These are phyloP conservation scores for Cercospora citrullina DNA, from an alignment of 2,329 filamentous ascomycete species.

Conservation along the genomic window DNA sequence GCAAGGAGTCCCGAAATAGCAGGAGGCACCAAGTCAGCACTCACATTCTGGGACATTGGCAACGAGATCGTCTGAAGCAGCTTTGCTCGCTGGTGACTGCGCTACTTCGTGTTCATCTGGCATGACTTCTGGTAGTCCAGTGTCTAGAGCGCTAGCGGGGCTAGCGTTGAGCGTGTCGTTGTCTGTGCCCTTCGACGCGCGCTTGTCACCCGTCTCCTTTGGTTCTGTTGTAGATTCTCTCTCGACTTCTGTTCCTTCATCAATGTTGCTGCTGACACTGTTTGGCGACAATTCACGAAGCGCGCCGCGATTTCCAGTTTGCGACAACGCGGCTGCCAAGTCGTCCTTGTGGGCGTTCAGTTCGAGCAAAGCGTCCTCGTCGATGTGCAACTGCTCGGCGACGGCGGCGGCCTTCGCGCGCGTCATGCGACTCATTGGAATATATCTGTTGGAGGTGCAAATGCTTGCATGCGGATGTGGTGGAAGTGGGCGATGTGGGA, in stretches of 20 bases:
- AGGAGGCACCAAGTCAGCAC: conserved; percentile 9
- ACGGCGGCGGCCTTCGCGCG: conserved; percentile 45
- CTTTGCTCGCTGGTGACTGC: conserved; percentile 24
- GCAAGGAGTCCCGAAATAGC: conserved; percentile 18
- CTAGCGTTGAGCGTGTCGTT: conserved; percentile 18
- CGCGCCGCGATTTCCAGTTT: conserved; percentile 37
- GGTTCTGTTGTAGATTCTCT: conserved; percentile 37
- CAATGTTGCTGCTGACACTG: conserved; percentile 31
- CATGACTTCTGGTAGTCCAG: conserved; percentile 18
- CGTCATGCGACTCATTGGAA: conserved; percentile 43
- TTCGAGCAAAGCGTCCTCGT: conserved; percentile 39
- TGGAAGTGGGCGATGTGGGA: conserved; percentile 18
- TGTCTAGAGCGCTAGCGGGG: conserved; percentile 12
- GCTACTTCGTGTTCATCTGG: conserved; percentile 25
- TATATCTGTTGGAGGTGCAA: background rate
- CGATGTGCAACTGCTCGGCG: conserved; percentile 42
- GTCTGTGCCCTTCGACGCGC: conserved; percentile 36
- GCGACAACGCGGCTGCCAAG: conserved; percentile 15
- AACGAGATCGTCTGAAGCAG: conserved; percentile 25
- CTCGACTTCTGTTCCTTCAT: conserved; percentile 17
- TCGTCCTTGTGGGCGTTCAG: conserved; percentile 28
- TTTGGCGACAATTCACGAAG: conserved; percentile 46
- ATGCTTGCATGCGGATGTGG: background rate
- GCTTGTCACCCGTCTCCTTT: conserved; percentile 38
- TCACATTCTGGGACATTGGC: conserved; percentile 23